Conservation (phyloP, 495 filamentous ascomycete species). For the Hypoxylon subgilvum region DNA sequence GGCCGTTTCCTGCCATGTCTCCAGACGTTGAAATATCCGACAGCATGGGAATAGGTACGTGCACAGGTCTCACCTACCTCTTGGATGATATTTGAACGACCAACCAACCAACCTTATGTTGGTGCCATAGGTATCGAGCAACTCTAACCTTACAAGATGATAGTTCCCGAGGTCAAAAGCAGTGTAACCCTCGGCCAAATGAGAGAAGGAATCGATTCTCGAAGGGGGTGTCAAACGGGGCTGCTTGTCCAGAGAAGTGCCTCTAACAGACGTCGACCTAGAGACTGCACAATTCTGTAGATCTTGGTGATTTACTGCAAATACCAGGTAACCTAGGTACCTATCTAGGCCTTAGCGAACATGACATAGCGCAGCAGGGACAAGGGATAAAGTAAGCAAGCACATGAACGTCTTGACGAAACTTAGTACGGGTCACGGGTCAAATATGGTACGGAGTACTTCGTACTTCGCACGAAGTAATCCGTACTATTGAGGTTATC, state of each 20-base stretch:
- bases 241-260: conserved; percentile 6
- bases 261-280: background rate
- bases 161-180: conserved; percentile 3
- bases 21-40: too few relatives aligned
- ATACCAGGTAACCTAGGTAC: background rate
- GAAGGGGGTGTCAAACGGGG: conserved; percentile 4
- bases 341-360: too few relatives aligned
- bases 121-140: background rate
- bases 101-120: background rate
- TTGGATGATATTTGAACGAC: background rate
- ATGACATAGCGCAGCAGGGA: conserved; percentile 21
- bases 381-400: background rate
- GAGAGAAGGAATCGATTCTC: conserved; percentile 5
- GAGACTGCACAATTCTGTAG: background rate
- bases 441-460: too few relatives aligned
- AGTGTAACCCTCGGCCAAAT: conserved; percentile 10
- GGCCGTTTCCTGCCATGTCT: too few relatives aligned
- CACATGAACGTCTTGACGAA: background rate
- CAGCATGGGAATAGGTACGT: conserved; percentile 5
- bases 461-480: too few relatives aligned
- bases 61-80: conserved; percentile 4
- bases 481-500: too few relatives aligned
- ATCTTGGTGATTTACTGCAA: conserved; percentile 9
- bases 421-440: too few relatives aligned
- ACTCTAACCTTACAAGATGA: background rate